These are phyloP conservation scores for Xylaria polymorpha DNA, from an alignment of 2,329 filamentous ascomycete genomes.

Conservation along the genomic window DNA sequence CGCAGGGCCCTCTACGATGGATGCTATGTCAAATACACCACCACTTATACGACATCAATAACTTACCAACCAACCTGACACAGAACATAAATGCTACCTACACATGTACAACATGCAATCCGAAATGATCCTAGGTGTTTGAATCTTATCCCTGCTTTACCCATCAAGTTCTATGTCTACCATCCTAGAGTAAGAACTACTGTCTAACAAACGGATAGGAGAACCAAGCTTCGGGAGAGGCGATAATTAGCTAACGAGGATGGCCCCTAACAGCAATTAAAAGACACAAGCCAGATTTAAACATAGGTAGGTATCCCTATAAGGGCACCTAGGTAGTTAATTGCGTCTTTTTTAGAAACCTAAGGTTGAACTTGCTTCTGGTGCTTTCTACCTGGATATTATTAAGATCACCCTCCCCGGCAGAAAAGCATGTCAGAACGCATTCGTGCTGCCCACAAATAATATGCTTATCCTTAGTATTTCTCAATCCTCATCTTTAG, in stretches of 20 bases:
- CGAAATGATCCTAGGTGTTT: background rate
- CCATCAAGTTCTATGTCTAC: background rate
- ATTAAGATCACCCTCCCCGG: too few species aligned
- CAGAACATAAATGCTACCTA: background rate
- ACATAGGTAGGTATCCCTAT: too few species aligned
- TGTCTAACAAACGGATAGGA: background rate
- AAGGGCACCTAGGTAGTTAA: too few species aligned
- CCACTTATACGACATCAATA: background rate
- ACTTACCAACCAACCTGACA: background rate
- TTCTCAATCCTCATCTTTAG: too few species aligned
- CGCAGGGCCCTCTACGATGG: background rate
- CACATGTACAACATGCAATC: background rate
- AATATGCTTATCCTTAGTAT: too few species aligned
- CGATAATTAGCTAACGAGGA: too few species aligned
- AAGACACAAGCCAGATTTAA: background rate
- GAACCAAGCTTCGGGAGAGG: too few species aligned
- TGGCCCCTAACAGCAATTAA: background rate
- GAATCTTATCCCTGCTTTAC: background rate
- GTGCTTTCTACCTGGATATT: too few species aligned
- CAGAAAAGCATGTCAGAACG: too few species aligned
- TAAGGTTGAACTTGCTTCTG: too few species aligned
- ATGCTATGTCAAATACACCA: background rate
- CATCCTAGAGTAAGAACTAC: background rate
- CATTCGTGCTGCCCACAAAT: too few species aligned
- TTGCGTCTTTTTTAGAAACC: too few species aligned